Evolutionary conservation across 1,284 basidiomycete species (phyloP).

Genomic region (Crucibulum cyathiforme): DNA sequence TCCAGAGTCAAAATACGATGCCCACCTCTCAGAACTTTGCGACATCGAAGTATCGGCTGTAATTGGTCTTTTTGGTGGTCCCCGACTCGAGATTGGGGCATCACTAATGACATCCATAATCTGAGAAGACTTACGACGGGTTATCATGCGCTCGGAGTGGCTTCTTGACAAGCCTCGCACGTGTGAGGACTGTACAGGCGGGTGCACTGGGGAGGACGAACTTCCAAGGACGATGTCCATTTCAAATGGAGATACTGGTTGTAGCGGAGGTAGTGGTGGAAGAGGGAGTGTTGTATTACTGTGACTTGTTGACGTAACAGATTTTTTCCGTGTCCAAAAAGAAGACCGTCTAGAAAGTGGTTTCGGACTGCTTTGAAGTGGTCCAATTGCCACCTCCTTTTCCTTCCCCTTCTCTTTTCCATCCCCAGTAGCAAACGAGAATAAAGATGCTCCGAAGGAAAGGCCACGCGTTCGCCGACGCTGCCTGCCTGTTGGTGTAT

Average conservation of each 20-base stretch:
- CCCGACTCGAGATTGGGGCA: no score
- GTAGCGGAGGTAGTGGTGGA: slow-evolving; percentile 53
- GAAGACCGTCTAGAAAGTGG: slow-evolving; percentile 59
- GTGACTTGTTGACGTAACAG: slow-evolving; percentile 9
- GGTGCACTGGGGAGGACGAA: slow-evolving; percentile 27
- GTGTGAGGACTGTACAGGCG: slow-evolving; percentile 29
- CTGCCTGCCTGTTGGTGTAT: slow-evolving; percentile 14
- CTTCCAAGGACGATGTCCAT: slow-evolving; percentile 43
- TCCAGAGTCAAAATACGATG: no score
- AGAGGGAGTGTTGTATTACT: slow-evolving; percentile 7
- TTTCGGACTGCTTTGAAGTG: slow-evolving; percentile 34
- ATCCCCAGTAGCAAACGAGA: slow-evolving; percentile 48
- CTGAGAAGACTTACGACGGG: neutral
- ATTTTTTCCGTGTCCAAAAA: slow-evolving; percentile 49
- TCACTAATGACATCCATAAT: no score
- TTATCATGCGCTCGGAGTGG: slow-evolving; percentile 49
- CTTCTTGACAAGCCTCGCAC: slow-evolving; percentile 53
- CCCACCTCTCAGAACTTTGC: no score
- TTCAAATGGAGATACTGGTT: slow-evolving; percentile 59
- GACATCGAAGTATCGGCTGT: no score
- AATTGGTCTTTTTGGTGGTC: no score
- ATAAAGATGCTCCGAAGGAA: slow-evolving; percentile 41
- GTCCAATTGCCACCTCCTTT: slow-evolving; percentile 24
- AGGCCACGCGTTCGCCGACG: slow-evolving; percentile 39
- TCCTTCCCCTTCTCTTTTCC: slow-evolving; percentile 52